Evolutionary conservation across 768 basidiomycete genomes (phyloP).

Genomic region (Agrocybe chaxingu): DNA sequence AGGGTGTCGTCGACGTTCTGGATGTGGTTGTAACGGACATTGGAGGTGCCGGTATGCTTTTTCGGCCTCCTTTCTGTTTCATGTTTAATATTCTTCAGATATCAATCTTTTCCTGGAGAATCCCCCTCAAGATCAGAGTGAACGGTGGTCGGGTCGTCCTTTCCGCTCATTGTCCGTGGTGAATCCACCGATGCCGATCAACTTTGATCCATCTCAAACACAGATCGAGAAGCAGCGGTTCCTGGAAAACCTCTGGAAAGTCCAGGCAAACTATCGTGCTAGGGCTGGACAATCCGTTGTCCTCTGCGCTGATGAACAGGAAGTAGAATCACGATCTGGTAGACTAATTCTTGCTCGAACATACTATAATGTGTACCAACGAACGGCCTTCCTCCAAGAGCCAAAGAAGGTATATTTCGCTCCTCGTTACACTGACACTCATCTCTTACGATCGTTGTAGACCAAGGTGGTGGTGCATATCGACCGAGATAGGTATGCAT

Average conservation of each 20-base stretch:
- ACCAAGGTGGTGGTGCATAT: slow-evolving; percentile 88
- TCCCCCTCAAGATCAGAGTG: slow-evolving; percentile 77
- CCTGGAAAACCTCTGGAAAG: slow-evolving; percentile 85
- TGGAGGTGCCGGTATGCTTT: slow-evolving; percentile 73
- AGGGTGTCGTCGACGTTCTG: slow-evolving; percentile 80
- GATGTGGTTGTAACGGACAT: slow-evolving; percentile 83
- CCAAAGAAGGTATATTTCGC: slow-evolving; percentile 61
- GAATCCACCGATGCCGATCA: slow-evolving; percentile 64
- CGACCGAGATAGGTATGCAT: slow-evolving; percentile 72
- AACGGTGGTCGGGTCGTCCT: slow-evolving; percentile 85
- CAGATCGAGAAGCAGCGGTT: slow-evolving; percentile 76
- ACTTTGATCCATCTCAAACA: slow-evolving; percentile 63
- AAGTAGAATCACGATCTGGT: slow-evolving; percentile 68
- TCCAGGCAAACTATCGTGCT: slow-evolving; percentile 79
- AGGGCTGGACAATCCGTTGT: slow-evolving; percentile 71
- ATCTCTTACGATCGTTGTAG: slow-evolving; percentile 35
- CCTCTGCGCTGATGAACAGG: slow-evolving; percentile 65
- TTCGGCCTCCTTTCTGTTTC: not conserved
- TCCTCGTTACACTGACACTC: slow-evolving; percentile 3
- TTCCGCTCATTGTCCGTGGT: slow-evolving; percentile 80
- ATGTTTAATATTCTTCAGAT: slow-evolving; percentile 42
- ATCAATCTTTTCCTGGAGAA: slow-evolving; percentile 83
- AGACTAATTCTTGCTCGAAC: slow-evolving; percentile 66
- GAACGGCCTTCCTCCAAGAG: slow-evolving; percentile 76
- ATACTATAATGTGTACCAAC: slow-evolving; percentile 89